Conservation (phyloP, 805 yeast genomes). For the Starmera pachycereana region DNA sequence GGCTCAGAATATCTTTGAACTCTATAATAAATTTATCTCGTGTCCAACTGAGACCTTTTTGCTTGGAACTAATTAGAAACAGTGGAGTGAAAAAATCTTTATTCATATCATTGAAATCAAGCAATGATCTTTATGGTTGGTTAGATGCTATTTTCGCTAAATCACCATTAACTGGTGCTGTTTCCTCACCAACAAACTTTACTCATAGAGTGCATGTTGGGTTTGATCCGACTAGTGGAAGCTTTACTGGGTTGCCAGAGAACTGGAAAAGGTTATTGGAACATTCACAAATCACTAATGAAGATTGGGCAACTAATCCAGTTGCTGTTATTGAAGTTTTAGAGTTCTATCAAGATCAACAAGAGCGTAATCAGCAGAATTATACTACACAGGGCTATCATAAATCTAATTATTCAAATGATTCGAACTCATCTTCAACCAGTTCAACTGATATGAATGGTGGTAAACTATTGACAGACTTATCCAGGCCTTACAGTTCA, state of each 20-base stretch:
- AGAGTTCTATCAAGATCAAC: slow-evolving; percentile 54
- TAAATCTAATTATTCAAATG: slow-evolving; percentile 14
- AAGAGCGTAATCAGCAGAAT: slow-evolving; percentile 6
- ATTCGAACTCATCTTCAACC: slow-evolving; percentile 11
- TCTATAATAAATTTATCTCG: slow-evolving; percentile 56
- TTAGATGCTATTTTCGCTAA: slow-evolving; percentile 76
- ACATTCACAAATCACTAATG: slow-evolving; percentile 82
- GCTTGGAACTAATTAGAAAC: slow-evolving; percentile 59
- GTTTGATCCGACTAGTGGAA: slow-evolving; percentile 75
- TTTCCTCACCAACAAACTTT: slow-evolving; percentile 88
- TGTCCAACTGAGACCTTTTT: slow-evolving; percentile 62
- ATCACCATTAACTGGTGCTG: slow-evolving; percentile 54
- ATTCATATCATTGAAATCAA: slow-evolving; percentile 64
- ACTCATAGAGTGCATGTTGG: slow-evolving; percentile 91
- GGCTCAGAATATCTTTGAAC: slow-evolving; percentile 43
- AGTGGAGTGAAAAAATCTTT: slow-evolving; percentile 43
- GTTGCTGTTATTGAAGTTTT: slow-evolving; percentile 90
- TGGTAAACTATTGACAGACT: slow-evolving; percentile 28
- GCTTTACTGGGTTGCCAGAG: slow-evolving; percentile 85
- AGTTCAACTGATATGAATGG: slow-evolving; percentile 9
- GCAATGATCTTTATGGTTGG: slow-evolving; percentile 81
- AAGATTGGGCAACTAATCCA: slow-evolving; percentile 89
- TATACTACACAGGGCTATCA: slow-evolving; percentile 3
- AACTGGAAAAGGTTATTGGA: slow-evolving; percentile 84
- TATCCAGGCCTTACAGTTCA: slow-evolving; percentile 30